Evolutionary conservation across 352 stramenopile species (phyloP), one percentile per base, ranked within the genome.

Genomic region (Globisporangium irregulare): DNA sequence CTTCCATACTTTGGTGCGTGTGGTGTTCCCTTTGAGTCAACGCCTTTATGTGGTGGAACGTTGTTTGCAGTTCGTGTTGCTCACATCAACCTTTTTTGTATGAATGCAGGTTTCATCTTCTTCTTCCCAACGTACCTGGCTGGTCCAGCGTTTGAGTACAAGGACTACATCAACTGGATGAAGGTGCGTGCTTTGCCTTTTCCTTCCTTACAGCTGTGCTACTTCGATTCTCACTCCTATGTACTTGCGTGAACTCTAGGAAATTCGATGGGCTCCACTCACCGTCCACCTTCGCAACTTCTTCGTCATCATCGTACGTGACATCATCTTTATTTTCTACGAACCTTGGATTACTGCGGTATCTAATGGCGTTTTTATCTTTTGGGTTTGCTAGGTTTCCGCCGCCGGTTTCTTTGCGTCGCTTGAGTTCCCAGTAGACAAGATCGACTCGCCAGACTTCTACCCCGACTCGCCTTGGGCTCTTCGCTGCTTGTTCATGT

Each of bases 101-200:
- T 24, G 38, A 29, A 4, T 55, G 10, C 51, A 94, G 87, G 87
- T 62, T 95, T 91, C 64, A 80, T 92, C 56, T 95, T 93, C 76
- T 95, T 94, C 65, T 94, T 94, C 66, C 86, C 88, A n/a, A 94
- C 86, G 59, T 94, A 91, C 69, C 76, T 95, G 24, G 88, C 86
- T 54, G 88, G 88, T 6, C 88, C 88, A 15, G 80, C 77, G 14
- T 94, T 94, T 54, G 88, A 95, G 75, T 95, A 92, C 77, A 91
- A 89, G 62, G 85, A 95, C 65, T 95, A 93, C 67, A 64, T 93
- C 54, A 78, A 73, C 41, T 95, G 86, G 86, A 93, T 93, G 78
- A 81, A 87, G 69, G 83, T 90, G 48, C 6, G 20, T 69, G 29
- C 20, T 4, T 10, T 50, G 43, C 9, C n/a, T 15, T 34, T 22